Base-by-base conservation (phyloP, 345 rosid species). In the Kandelia obovata region DNA sequence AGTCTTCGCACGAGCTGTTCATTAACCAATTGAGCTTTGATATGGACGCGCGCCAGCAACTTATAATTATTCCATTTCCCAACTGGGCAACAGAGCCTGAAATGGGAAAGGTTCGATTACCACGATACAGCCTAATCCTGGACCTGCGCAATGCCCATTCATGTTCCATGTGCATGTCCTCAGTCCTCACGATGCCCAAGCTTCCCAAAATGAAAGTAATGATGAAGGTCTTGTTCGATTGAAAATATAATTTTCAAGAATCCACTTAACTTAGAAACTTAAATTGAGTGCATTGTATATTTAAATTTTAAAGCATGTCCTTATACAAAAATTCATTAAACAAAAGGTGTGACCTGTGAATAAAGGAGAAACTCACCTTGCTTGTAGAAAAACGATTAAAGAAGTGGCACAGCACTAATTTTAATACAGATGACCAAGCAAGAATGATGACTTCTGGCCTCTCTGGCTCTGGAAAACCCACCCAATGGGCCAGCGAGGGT, bases 341-440 rank as follows among this genome's bases (percentile, higher is more conserved):
- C 6, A 31, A 31, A 31, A 31, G 6, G 6, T 4, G 6, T 34
- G 1, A 34, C 7, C 9, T 34, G 0, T 34, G 8, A 34, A 34
- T 34, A 34, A 7, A 34, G 30, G 30, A 28, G 30, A 28, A 28
- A 28, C 3, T 28, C 30, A 3, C 30, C 30, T 28, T 28, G 4
- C 3, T 28, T 28, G 30, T 2, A 28, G 30, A 28, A 62, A 75
- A 74, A 30, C 51, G 57, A 13, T 58, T 49, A 55, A 69, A 63
- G 70, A 11, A 39, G 52, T 65, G 59, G 51, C 23, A 60, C 60
- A 77, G 72, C 74, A 49, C 37, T 67, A 70, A 66, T 66, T 69
- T 79, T 74, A 78, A 79, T 77, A 63, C 47, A 39, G 57, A 26
- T 26, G 8, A 5, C 57, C 66, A 56, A 57, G 1, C 69, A 37